phyloP scores from a whole-genome alignment of 805 yeast genomes.

The Metschnikowia drakensbergensis region DNA sequence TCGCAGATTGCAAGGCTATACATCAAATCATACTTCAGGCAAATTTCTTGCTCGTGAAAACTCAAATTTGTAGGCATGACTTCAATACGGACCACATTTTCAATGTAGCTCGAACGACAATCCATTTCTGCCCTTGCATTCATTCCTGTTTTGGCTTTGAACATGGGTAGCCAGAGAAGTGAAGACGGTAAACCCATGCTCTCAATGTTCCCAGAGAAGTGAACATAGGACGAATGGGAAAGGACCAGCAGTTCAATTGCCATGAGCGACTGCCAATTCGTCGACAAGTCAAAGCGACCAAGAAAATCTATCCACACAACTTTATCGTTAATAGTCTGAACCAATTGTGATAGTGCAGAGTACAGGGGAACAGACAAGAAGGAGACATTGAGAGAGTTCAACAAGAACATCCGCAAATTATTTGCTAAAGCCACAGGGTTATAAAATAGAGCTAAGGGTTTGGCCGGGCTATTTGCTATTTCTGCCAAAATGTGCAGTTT shows the following conservation, averaged over 20 bases:
- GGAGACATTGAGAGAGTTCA: slow-evolving; percentile 8
- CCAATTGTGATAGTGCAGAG: background rate
- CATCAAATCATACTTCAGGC: slow-evolving; percentile 15
- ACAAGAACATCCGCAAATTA: slow-evolving; percentile 6
- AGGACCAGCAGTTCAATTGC: slow-evolving; percentile 2
- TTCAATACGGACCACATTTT: background rate
- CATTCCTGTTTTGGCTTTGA: slow-evolving; percentile 11
- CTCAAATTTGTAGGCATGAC: background rate
- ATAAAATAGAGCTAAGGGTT: slow-evolving; percentile 10
- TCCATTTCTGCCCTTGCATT: slow-evolving; percentile 2
- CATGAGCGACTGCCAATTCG: background rate
- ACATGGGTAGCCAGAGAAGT: slow-evolving; percentile 20
- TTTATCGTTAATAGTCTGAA: background rate
- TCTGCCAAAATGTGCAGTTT: slow-evolving; percentile 2
- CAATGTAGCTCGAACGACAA: background rate
- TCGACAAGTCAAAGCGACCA: background rate
- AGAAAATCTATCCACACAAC: slow-evolving; percentile 8
- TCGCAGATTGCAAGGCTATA: slow-evolving; percentile 15
- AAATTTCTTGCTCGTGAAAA: slow-evolving; percentile 4
- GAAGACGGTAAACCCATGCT: background rate
- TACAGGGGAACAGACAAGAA: slow-evolving; percentile 10
- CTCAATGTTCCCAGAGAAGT: background rate
- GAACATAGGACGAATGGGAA: background rate
- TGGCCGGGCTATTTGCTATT: background rate
- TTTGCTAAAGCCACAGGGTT: slow-evolving; percentile 6